These are phyloP conservation scores for Rosa chinensis DNA, from an alignment of 306 rosid genomes.

Conservation along the genomic window DNA sequence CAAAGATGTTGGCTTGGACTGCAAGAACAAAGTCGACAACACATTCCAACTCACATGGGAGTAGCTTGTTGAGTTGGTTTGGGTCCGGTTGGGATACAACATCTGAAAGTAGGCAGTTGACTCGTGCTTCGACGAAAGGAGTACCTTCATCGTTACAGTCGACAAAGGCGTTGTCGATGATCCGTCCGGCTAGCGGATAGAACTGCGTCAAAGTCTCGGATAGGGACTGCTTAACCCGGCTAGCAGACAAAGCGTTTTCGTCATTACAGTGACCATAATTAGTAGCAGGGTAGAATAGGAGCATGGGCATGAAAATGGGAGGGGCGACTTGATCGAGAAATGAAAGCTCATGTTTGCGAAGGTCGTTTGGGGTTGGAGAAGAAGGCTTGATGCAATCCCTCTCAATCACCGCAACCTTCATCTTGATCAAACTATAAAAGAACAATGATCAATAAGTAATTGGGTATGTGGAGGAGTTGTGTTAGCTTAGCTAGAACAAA, in stretches of 20 bases:
- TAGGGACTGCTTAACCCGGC: slow-evolving; percentile 15
- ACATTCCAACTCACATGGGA: slow-evolving; percentile 11
- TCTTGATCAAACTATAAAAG: neutral
- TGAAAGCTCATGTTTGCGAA: slow-evolving; percentile 27
- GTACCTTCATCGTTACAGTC: slow-evolving; percentile 21
- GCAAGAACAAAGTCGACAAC: slow-evolving; percentile 12
- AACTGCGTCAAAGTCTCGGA: slow-evolving; percentile 23
- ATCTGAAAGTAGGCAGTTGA: neutral
- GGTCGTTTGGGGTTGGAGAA: slow-evolving; percentile 28
- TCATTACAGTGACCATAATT: neutral
- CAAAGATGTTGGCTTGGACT: slow-evolving; percentile 26
- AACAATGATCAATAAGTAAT: neutral
- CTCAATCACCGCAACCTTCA: slow-evolving; percentile 16
- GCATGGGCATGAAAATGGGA: slow-evolving; percentile 22
- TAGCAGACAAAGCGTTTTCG: neutral
- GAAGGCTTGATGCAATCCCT: slow-evolving; percentile 18
- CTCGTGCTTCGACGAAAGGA: slow-evolving; percentile 18
- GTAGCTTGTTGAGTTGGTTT: slow-evolving; percentile 20
- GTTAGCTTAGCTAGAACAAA: neutral
- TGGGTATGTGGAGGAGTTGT: neutral
- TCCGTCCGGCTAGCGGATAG: slow-evolving; percentile 25
- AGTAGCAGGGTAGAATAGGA: slow-evolving; percentile 22
- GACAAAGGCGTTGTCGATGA: neutral
- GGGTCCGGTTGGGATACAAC: slow-evolving; percentile 14
- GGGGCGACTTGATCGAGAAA: slow-evolving; percentile 29